These are phyloP conservation scores for Zangia roseola DNA, from an alignment of 768 basidiomycete genomes.

Conservation along the genomic window DNA sequence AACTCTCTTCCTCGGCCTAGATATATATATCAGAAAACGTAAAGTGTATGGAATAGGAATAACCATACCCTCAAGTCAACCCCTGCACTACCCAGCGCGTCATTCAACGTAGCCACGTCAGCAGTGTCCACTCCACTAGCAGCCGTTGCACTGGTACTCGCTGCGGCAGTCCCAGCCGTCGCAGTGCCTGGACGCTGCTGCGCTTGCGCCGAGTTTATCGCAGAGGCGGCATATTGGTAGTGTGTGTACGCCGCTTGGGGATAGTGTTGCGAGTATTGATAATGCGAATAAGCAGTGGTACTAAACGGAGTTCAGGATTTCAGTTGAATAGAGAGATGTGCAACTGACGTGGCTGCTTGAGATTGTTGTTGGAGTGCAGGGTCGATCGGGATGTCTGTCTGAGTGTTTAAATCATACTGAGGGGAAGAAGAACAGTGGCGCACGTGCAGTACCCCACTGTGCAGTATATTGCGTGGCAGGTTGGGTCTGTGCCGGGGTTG, in stretches of 20 bases:
- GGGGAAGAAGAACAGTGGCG: constrained; percentile 13
- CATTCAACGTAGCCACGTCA: constrained; percentile 78
- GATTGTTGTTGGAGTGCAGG: constrained; percentile 66
- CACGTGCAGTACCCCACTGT: constrained; percentile 42
- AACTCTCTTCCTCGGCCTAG: constrained; percentile 85
- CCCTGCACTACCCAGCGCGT: constrained; percentile 83
- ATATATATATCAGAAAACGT: not conserved
- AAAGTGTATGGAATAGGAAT: not conserved
- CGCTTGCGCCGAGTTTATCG: constrained; percentile 28
- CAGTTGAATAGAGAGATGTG: not conserved
- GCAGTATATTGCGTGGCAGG: constrained; percentile 33
- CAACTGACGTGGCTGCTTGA: constrained; percentile 42
- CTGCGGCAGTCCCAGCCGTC: constrained; percentile 12
- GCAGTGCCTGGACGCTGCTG: constrained; percentile 30
- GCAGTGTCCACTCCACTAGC: constrained; percentile 53
- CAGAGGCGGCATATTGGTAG: constrained; percentile 39
- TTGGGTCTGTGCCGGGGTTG: constrained; percentile 32
- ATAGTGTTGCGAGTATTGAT: constrained; percentile 39
- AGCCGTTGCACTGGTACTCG: constrained; percentile 22
- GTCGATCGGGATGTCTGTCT: constrained; percentile 61
- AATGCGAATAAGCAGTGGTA: constrained; percentile 50
- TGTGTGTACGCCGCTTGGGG: constrained; percentile 40
- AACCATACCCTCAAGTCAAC: constrained; percentile 73
- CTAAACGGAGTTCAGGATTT: constrained; percentile 27
- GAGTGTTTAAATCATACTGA: not conserved